A percentile compares a stretch with the other conserved stretches of the same genome.
Conservation (phyloP, 768 basidiomycete species). For the Phylloporus sp. region DNA sequence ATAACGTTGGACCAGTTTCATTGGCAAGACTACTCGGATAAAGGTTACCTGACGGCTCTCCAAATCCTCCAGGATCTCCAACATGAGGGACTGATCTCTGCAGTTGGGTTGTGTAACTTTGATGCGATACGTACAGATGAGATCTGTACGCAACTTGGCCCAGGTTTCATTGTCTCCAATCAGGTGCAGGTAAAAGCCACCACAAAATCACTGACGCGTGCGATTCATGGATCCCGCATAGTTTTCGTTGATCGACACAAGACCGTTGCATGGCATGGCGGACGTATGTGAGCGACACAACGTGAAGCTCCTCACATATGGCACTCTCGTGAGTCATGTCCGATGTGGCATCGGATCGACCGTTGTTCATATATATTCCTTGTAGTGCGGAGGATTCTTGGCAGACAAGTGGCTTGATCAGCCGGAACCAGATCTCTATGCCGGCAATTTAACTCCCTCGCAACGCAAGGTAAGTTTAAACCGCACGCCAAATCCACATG, state of each 20-base stretch:
- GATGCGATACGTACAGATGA: constrained; percentile 72
- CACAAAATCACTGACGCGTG: neutral
- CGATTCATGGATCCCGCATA: constrained; percentile 27
- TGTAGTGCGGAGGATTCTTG: constrained; percentile 80
- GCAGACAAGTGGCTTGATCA: constrained; percentile 69
- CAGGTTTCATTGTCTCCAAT: constrained; percentile 72
- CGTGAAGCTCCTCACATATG: constrained; percentile 77
- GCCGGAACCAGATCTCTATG: constrained; percentile 70
- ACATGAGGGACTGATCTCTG: constrained; percentile 52
- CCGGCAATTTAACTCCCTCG: constrained; percentile 67
- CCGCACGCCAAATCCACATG: neutral
- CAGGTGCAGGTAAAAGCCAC: constrained; percentile 64
- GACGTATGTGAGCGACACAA: constrained; percentile 71
- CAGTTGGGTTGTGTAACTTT: constrained; percentile 79
- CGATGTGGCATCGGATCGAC: neutral
- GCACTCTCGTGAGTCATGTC: constrained; percentile 58
- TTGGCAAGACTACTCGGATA: constrained; percentile 67
- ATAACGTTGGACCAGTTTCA: constrained; percentile 51
- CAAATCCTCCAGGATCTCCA: constrained; percentile 58
- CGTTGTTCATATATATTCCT: constrained; percentile 3
- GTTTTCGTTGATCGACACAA: constrained; percentile 81
- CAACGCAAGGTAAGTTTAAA: constrained; percentile 65
- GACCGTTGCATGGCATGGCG: constrained; percentile 73
- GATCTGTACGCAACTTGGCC: constrained; percentile 71
- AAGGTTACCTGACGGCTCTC: constrained; percentile 45